These are phyloP conservation scores for Endoconidiophora laricicola DNA, from an alignment of 2,329 filamentous ascomycete genomes.

Conservation along the genomic window DNA sequence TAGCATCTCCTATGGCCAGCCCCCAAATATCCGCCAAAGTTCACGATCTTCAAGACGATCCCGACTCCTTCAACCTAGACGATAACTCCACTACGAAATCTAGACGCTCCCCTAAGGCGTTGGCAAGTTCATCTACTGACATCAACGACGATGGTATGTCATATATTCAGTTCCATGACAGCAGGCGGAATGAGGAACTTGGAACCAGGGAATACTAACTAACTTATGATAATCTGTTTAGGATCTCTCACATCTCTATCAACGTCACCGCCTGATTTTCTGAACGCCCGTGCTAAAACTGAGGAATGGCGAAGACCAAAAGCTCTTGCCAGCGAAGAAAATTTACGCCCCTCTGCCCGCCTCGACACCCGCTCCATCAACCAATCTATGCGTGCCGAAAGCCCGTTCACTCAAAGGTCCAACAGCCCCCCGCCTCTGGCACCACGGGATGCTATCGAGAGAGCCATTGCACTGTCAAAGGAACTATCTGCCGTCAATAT, in stretches of 20 bases:
- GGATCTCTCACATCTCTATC: conserved; percentile 36
- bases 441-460: conserved; percentile 58
- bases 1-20: conserved; percentile 78
- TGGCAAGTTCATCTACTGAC: conserved; percentile 23
- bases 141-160: conserved; percentile 20
- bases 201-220: not conserved
- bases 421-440: conserved; percentile 62
- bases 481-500: conserved; percentile 85
- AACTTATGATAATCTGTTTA: conserved; percentile 14
- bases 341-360: conserved; percentile 32
- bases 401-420: conserved; percentile 39
- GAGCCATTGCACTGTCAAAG: conserved; percentile 70
- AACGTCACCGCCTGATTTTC: conserved; percentile 34
- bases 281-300: conserved; percentile 35
- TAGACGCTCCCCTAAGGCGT: conserved; percentile 27
- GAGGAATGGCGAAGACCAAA: conserved; percentile 18
- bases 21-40: conserved; percentile 40
- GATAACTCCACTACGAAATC: conserved; percentile 52
- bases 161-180: no score
- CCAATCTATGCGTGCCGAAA: conserved; percentile 24
- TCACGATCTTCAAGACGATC: conserved; percentile 8
- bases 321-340: conserved; percentile 35
- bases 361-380: conserved; percentile 23
- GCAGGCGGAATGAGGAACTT: no score
- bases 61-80: conserved; percentile 26